Evolutionary conservation across 176 grass and related monocot genomes (phyloP).

Genomic region (Musa troglodytarum): DNA sequence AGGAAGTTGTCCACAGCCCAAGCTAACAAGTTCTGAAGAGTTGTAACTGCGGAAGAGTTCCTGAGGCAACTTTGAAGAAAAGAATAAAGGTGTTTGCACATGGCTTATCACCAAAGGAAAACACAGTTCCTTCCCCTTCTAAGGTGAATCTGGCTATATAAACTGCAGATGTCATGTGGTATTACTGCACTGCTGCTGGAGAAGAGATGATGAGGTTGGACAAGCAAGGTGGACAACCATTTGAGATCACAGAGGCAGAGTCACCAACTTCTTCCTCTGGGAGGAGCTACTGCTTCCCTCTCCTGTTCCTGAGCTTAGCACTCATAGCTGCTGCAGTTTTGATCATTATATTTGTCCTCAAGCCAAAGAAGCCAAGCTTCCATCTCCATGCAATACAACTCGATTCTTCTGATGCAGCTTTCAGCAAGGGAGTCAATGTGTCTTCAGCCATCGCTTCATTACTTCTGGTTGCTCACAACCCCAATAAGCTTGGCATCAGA

Average conservation of each 20-base stretch:
- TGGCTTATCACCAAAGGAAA: constrained; percentile 51
- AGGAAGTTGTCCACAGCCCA: constrained; percentile 37
- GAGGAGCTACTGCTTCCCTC: constrained; percentile 37
- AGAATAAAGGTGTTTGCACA: constrained; percentile 89
- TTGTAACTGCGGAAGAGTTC: constrained; percentile 14
- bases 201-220: constrained; percentile 13
- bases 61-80: constrained; percentile 58
- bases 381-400: constrained; percentile 55
- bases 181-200: constrained; percentile 19
- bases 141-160: constrained; percentile 9
- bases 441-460: constrained; percentile 54
- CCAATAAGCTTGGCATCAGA: constrained; percentile 67
- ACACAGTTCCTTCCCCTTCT: constrained; percentile 16
- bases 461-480: constrained; percentile 54
- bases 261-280: constrained; percentile 2
- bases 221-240: not conserved
- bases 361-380: constrained; percentile 72
- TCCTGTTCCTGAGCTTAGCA: constrained; percentile 35
- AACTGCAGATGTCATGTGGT: constrained; percentile 10
- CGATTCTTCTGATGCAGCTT: constrained; percentile 20
- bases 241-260: constrained; percentile 3
- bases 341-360: constrained; percentile 41
- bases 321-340: constrained; percentile 29
- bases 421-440: constrained; percentile 20
- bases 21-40: constrained; percentile 32